Conservation (phyloP, 2,329 filamentous ascomycete species). For the Leptographium procerum region DNA sequence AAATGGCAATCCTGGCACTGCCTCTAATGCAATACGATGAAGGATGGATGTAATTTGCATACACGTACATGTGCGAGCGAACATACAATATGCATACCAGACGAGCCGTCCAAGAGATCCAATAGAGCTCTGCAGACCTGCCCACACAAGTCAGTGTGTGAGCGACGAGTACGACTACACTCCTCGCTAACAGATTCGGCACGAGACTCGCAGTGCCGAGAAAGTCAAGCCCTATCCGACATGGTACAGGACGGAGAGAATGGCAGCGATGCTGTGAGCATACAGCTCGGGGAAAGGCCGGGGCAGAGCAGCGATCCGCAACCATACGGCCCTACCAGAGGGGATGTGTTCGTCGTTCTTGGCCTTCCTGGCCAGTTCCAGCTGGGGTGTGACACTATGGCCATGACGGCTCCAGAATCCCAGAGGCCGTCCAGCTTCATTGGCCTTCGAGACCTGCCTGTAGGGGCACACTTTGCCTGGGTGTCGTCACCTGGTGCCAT, state of each 20-base stretch:
- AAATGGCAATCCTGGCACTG: too few species aligned
- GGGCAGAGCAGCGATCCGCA: constrained; percentile 10
- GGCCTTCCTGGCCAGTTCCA: constrained; percentile 39
- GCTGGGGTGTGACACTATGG: constrained; percentile 41
- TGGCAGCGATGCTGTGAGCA: background rate
- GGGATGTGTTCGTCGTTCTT: constrained; percentile 42
- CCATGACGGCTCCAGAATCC: constrained; percentile 26
- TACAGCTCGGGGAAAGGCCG: background rate
- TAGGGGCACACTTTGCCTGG: constrained; percentile 50
- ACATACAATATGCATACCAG: too few species aligned
- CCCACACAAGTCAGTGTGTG: too few species aligned
- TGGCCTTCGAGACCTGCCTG: constrained; percentile 43
- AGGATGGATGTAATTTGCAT: too few species aligned
- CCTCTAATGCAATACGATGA: too few species aligned
- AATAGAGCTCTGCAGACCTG: too few species aligned
- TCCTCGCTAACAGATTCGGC: too few species aligned
- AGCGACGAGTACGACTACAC: too few species aligned
- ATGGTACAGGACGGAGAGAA: background rate
- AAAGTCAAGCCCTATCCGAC: background rate
- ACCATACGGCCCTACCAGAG: constrained; percentile 15
- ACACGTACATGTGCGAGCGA: too few species aligned
- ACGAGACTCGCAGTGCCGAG: background rate
- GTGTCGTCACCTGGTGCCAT: constrained; percentile 35
- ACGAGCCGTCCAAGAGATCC: too few species aligned
- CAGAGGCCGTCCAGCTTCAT: constrained; percentile 25